Evolutionary conservation across 139 green algal species (phyloP), one percentile per base, ranked within the genome.

Genomic region (Deuterostichococcus epilithicus): DNA sequence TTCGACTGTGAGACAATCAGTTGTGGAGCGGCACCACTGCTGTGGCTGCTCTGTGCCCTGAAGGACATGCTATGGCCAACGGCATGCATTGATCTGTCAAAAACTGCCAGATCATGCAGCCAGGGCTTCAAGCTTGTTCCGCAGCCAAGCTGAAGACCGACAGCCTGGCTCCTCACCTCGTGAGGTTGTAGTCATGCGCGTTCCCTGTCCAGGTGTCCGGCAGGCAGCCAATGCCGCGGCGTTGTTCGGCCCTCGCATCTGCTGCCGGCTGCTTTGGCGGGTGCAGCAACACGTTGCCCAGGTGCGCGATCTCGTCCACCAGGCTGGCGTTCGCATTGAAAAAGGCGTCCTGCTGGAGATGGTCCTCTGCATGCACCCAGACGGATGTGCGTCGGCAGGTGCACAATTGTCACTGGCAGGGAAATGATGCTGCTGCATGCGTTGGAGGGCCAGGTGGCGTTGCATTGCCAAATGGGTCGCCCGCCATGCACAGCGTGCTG

Each of bases 121-220:
- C 66, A 71, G 18, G 26, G 28, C 1, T 25, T 15, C 6, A 47
- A 25, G 1, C 13, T 73, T 45, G 33, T 58, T 15, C 26, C 15
- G 33, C 8, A 32, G n/a, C n/a, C n/a, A n/a, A n/a, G n/a, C n/a
- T n/a, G n/a, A n/a, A n/a, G n/a, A n/a, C n/a, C n/a, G n/a, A n/a
- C n/a, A n/a, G n/a, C n/a, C n/a, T n/a, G n/a, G n/a, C n/a, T 52
- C 8, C 28, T 67, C 63, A 79, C 74, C 60, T 44, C 25, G 74
- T 79, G 30, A 79, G 74, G 28, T 73, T 73, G 39, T 79, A 68
- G 74, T 67, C 74, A 3, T 38, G 65, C 47, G 74, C 33, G 15
- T 60, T 25, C 22, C 63, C 63, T 15, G 63, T 69, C 63, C 63
- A 69, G 28, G 15, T 5, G 15, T 69, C 30, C 15, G 63, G 63